Base-by-base conservation (phyloP, 306 rosid species). In the Quercus variabilis region DNA sequence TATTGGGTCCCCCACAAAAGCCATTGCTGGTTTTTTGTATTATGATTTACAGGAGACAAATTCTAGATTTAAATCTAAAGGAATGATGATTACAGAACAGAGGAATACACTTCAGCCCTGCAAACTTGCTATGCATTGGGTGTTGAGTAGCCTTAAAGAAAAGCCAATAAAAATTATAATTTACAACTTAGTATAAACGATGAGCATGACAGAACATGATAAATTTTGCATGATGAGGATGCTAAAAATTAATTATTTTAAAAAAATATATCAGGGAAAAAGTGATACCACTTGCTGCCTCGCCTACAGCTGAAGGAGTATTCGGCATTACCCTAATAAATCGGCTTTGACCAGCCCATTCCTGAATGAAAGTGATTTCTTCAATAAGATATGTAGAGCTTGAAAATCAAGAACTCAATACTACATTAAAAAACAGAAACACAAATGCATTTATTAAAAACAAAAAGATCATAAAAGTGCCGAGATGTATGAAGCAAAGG, bases 281-380 rank as follows among this genome's bases (percentile, higher is more conserved):
- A 70, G 69, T 67, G 19, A 78, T 89, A 94, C 98, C 97, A 79
- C 94, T 83, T 38, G 97, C 94, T 55, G 96, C 97, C 84, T 89
- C 83, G 20, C 94, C 91, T 52, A 94, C 94, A 51, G 94, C 85
- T 55, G 97, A 86, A 21, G 98, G 88, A 52, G 98, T 92, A 72
- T 83, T 89, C 54, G 94, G 97, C 91, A 94, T 89, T 56, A 94
- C 96, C 83, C 97, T 87, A 51, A 92, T 81, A 86, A 94, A 89
- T 75, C 94, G 88, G 71, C 81, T 41, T 41, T 83, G 79, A 55
- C 92, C 93, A 1, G 97, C 96, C 97, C 97, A 94, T 84, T 90
- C 96, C 98, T 93, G 76, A 60, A 78, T 60, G 62, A 56, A 63
- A 82, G 64, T 7, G 70, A 54, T 75, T 35, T 11, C 46, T 31